Evolutionary conservation across 2,329 filamentous ascomycete genomes (phyloP), one percentile per base, ranked within the genome.

Genomic region (Cytospora piceae): DNA sequence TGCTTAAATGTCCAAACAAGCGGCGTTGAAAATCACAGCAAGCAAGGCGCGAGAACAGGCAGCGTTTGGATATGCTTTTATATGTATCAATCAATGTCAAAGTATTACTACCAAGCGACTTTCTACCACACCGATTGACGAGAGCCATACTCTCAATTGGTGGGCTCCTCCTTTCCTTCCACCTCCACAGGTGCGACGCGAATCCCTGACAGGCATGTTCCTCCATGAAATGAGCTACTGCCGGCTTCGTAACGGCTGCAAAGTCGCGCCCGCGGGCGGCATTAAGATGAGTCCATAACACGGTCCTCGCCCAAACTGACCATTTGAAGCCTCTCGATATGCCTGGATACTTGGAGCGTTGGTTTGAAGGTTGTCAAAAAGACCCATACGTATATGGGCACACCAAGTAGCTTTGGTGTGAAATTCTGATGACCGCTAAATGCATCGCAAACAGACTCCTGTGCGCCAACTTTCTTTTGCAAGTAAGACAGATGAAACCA

Each of bases 1-100:
- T 49, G 46, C 46, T 49, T 49, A 49, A 11, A 49, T 49, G 46
- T 49, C 46, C 9, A 24, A 12, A 49, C 46, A 49, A 22, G 46
- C n/a, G 46, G 46, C 46, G 46, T 49, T 49, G n/a, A 49, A 14
- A 49, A 49, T 49, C 46, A 49, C 46, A 49, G 9, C 39, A 42
- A 42, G 39, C 39, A 42, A 42, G 39, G 39, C 39, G 39, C 39
- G 39, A 42, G 20, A 42, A 17, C 17, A 24, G 46, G n/a, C 46
- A 49, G 46, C 46, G 46, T 49, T 46, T 49, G 46, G 46, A 24
- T 49, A 49, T 49, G 46, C 46, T 49, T 14, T 49, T 49, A 49
- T 49, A 49, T 49, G 46, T 49, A 49, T 24, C 46, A 49, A 24
- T 49, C 46, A 49, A 49, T 49, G 46, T 49, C 46, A 49, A 49